Conservation (phyloP, 164 flowering plant species). For the Dillenia turbinata region DNA sequence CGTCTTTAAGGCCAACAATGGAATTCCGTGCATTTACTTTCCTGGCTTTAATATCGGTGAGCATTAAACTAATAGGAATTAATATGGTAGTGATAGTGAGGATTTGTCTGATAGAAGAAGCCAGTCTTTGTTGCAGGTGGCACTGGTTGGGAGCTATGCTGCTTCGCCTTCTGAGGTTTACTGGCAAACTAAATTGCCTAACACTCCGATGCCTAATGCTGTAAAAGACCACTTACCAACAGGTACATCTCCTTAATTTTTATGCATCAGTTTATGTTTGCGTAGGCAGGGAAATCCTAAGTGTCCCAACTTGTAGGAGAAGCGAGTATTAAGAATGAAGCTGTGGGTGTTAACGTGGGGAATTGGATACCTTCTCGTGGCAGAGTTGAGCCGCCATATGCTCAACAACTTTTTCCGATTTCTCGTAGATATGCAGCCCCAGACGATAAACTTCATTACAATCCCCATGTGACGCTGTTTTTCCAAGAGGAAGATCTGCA, state of each 20-base stretch:
- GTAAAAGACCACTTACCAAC: constrained; percentile 21
- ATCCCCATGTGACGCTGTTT: constrained; percentile 24
- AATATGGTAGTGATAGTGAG: neutral
- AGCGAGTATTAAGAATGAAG: constrained; percentile 12
- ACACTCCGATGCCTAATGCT: constrained; percentile 35
- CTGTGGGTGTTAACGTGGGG: constrained; percentile 11
- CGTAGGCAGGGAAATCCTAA: constrained; percentile 4
- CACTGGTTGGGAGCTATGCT: constrained; percentile 20
- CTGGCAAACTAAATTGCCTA: constrained; percentile 33
- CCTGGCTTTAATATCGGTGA: constrained; percentile 24
- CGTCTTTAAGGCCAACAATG: constrained; percentile 14
- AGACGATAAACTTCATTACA: constrained; percentile 17
- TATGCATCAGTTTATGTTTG: neutral
- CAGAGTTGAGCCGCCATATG: constrained; percentile 8
- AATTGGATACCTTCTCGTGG: too few relatives aligned
- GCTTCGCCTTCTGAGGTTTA: constrained; percentile 26
- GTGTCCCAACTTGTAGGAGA: constrained; percentile 7
- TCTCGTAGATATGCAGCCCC: constrained; percentile 15
- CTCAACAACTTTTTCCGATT: constrained; percentile 7
- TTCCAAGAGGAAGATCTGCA: constrained; percentile 30
- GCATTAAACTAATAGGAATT: constrained; percentile 1
- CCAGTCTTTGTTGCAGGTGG: constrained; percentile 16
- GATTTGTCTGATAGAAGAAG: neutral
- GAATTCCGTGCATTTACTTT: constrained; percentile 12
- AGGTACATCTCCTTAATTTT: constrained; percentile 6